Evolutionary conservation across 2,329 filamentous ascomycete genomes (phyloP), one percentile per base, ranked within the genome.

Genomic region (Penicillium sp.): DNA sequence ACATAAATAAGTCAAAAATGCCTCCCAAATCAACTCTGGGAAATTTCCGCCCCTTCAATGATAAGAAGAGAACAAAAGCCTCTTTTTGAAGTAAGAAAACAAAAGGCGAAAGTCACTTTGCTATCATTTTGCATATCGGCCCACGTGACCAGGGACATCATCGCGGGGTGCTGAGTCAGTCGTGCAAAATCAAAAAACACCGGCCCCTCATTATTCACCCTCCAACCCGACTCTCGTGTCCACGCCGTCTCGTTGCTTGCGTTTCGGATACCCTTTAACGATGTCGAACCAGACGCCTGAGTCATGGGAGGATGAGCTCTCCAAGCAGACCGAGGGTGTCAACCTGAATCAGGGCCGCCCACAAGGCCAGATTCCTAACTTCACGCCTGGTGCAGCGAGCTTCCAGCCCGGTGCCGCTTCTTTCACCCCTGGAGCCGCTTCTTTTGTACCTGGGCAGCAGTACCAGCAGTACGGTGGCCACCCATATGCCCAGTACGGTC

Each of bases 281-380:
- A 95, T 95, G 90, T 87, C 91, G 63, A 84, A 91, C 72, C 68
- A 70, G 47, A 69, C 68, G 29, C 87, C 89, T 65, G 90, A 95
- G 72, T 95, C 90, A 55, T 97, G 93, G 88, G 91, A 97, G 75
- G 89, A 95, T 66, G 88, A 91, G 66, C 82, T 95, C 71, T 82
- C 88, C 55, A 83, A 84, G 63, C 88, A 91, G 77, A 75, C 87
- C 32, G 82, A 86, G 70, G 84, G 87, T 69, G 80, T 90, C 71
- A 89, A 89, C 70, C 69, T 91, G 65, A 87, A 86, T 61, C 72
- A 75, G 56, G 64, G 54, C 55, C 58, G 78, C 72, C 71, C 75
- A 71, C 62, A 70, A 52, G 72, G 79, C 29, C 74, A 69, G 52
- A 79, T 74, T 10, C 71, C 75, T 18, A 66, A 75, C 15, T 90